Evolutionary conservation across 768 basidiomycete species (phyloP), one percentile per base, ranked within the genome.

Genomic region (Boletus vermiculosoides): DNA sequence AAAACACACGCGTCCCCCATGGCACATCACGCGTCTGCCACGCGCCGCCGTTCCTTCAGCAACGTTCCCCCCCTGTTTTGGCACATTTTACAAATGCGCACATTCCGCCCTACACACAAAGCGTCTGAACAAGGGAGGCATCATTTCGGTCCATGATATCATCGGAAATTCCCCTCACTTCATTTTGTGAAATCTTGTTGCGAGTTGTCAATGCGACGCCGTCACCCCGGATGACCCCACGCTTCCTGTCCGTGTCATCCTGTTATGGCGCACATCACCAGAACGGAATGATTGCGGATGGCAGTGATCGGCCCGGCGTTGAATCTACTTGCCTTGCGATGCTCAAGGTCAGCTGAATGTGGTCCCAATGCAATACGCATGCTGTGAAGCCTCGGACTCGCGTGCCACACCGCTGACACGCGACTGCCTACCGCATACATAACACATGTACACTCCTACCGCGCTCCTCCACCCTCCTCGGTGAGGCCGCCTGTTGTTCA

Each of bases 1-100:
- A 51, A 52, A 46, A 59, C 46, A 60, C 62, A 65, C 57, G 62
- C 56, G 59, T 68, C 48, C 63, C 59, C 68, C 63, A 69, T 58
- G 68, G 63, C 62, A 69, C 58, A 54, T 52, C 68, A 70, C 68
- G 69, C 55, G 63, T 64, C 56, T 28, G 50, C 63, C 68, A 70
- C 58, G 63, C 61, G 57, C 41, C 40, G 20, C 20, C 52, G 9
- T 40, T 37, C 48, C 44, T 55, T 34, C 13, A 22, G 15, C 64
- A 63, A 63, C 52, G 46, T 54, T 54, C 30, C n/a, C 41, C n/a
- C 28, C 33, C n/a, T 37, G 50, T 44, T 45, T 45, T n/a, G 20
- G 28, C 48, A n/a, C 5, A 25, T 15, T 56, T 39, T 30, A 11
- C 16, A 22, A 42, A 33, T 52, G 44, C 42, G 36, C 34, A 11